Evolutionary conservation across 192 early-diverging fungal species (phyloP).

Genomic region (Phycomyces nitens): DNA sequence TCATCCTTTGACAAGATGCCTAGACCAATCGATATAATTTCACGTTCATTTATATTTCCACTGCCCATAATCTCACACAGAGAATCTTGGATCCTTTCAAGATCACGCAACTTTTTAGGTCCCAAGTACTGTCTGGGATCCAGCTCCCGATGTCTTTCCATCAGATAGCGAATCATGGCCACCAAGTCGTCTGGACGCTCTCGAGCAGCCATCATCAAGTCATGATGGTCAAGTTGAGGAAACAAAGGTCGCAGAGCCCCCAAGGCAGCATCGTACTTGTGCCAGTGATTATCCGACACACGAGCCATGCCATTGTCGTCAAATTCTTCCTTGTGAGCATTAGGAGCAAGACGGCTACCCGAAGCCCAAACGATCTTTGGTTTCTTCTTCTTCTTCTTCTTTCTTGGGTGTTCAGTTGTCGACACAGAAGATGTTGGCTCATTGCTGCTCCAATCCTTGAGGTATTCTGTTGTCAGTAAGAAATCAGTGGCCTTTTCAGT

Average conservation of each 20-base stretch:
- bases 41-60: neutral
- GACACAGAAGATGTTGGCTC: neutral
- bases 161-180: slow-evolving; percentile 15
- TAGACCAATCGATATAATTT: neutral
- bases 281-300: slow-evolving; percentile 25
- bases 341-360: neutral
- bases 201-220: slow-evolving; percentile 8
- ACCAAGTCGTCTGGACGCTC: slow-evolving; percentile 22
- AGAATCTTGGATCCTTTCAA: neutral
- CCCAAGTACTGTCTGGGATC: neutral
- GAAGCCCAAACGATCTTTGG: slow-evolving; percentile 12
- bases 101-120: neutral
- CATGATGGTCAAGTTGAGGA: slow-evolving; percentile 3
- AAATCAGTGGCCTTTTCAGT: slow-evolving; percentile 15
- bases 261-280: slow-evolving; percentile 16
- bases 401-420: neutral
- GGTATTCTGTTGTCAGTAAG: slow-evolving; percentile 8
- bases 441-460: neutral
- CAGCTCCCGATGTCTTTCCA: neutral
- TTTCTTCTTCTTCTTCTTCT: slow-evolving; percentile 18
- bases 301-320: neutral
- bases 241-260: slow-evolving; percentile 11
- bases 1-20: neutral
- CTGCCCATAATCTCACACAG: neutral
- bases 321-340: neutral